Percentiles rank a stretch among this genome's conserved stretches.
These are phyloP conservation scores for Saprolegnia parasitica DNA, from an alignment of 352 stramenopile species.

Conservation along the genomic window DNA sequence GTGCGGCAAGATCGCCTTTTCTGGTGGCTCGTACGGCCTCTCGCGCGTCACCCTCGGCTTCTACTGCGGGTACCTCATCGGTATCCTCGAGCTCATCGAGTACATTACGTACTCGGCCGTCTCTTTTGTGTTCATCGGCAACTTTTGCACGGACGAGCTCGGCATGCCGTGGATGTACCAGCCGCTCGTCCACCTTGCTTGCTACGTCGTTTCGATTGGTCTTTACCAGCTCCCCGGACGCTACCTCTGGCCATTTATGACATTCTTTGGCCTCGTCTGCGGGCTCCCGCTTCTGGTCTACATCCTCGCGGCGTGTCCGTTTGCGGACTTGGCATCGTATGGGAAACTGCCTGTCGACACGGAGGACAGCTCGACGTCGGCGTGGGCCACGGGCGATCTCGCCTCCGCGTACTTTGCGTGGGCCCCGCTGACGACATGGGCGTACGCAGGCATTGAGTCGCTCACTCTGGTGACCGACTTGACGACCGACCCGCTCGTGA, in stretches of 20 bases:
- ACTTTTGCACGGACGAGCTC: conserved; percentile 30
- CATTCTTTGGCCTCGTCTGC: not conserved
- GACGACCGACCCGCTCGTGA: not conserved
- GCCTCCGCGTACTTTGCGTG: not conserved
- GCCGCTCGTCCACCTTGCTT: conserved; percentile 31
- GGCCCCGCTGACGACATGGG: not conserved
- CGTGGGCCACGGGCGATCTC: not conserved
- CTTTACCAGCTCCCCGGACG: not conserved
- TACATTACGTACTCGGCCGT: conserved; percentile 35
- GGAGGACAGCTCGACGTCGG: not conserved
- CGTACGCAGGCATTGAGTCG: not conserved
- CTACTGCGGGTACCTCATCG: conserved; percentile 33
- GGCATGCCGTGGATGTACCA: conserved; percentile 15
- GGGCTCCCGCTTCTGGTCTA: not conserved
- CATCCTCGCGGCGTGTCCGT: not conserved
- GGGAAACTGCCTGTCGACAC: not conserved
- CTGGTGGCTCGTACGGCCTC: conserved; percentile 29
- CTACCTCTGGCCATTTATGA: not conserved
- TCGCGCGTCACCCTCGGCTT: conserved; percentile 21
- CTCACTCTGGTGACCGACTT: conserved; percentile 1
- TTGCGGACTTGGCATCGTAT: not conserved
- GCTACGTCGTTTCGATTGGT: conserved; percentile 29
- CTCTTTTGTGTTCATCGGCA: conserved; percentile 32
- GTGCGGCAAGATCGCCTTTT: too few relatives aligned
- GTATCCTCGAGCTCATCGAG: conserved; percentile 32